Evolutionary conservation across 129 eudicot species (phyloP), one percentile per base, ranked within the genome.

Genomic region (carrot (Daucus carota)): DNA sequence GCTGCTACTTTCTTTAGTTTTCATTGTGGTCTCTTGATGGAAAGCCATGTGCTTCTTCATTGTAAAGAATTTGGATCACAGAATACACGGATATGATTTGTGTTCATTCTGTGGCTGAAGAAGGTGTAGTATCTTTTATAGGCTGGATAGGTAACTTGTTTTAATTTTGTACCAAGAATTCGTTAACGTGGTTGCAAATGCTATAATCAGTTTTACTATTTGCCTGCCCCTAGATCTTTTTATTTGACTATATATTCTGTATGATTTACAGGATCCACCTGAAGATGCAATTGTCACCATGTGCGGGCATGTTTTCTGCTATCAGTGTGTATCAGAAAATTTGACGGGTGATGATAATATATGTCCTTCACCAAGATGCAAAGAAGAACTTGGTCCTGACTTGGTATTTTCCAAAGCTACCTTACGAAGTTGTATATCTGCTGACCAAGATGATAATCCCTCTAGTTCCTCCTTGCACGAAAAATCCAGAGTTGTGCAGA

Each of bases 221-320:
- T 59, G 66, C 6, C 66, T 18, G 29, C 33, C 66, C 66, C 33
- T 59, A 26, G 9, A n/a, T 24, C 32, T 57, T 59, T 10, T 63
- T 26, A 31, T 29, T 5, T 76, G 73, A 57, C 73, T n/a, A n/a
- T n/a, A n/a, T n/a, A 38, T n/a, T 45, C 41, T 36, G 57, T 18
- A 18, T 57, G 59, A 78, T 41, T 34, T 72, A 75, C 83, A 94
- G 99, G 99, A 92, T 76, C 92, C 96, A 65, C 97, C 99, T 72
- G 99, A 95, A 85, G 99, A 92, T 85, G 97, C 99, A 43, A 94
- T 92, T 26, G 97, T 95, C 13, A 88, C 97, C n/a, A 81, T 73
- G 70, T 95, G 99, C 78, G 99, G 89, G 63, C 99, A 95, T 75
- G 96, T 95, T 17, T 95, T 88, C 71, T 95, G 99, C 95, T 86